Evolutionary conservation across 441 rosid genomes (phyloP).

Genomic region (Eugenia klotzschiana): DNA sequence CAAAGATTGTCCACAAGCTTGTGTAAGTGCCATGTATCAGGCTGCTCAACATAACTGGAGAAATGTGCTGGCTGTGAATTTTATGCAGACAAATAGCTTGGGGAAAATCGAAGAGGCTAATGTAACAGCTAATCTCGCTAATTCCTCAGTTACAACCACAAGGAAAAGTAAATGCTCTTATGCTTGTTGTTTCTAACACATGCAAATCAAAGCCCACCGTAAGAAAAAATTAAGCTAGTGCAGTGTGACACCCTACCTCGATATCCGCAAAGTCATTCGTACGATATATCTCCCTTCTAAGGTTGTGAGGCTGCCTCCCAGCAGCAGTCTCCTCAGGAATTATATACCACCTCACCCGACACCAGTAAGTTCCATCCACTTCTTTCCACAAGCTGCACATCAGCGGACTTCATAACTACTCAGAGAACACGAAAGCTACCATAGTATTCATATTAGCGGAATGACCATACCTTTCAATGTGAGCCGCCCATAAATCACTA

Average conservation of each 20-base stretch:
- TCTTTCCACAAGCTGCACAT: slow-evolving; percentile 67
- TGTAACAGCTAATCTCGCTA: neutral
- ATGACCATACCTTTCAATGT: slow-evolving; percentile 43
- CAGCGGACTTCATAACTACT: neutral
- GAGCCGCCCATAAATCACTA: slow-evolving; percentile 74
- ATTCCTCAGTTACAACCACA: neutral
- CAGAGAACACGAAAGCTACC: neutral
- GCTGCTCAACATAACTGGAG: neutral
- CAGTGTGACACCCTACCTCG: slow-evolving; percentile 32
- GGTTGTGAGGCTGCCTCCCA: slow-evolving; percentile 72
- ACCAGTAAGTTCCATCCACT: slow-evolving; percentile 53
- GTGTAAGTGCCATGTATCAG: neutral
- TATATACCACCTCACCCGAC: slow-evolving; percentile 65
- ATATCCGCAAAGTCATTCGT: slow-evolving; percentile 71
- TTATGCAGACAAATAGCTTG: neutral
- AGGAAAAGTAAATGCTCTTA: neutral
- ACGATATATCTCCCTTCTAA: slow-evolving; percentile 69
- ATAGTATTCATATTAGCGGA: neutral
- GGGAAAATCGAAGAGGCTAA: neutral
- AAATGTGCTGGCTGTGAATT: neutral
- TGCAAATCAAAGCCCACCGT: neutral
- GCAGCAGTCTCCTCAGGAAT: slow-evolving; percentile 87
- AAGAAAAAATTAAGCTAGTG: neutral
- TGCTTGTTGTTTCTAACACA: neutral
- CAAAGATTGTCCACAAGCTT: neutral